Evolutionary conservation across 78 protist genomes (phyloP).

Genomic region (slime mould (Dictyostelium discoideum)): dicty_2.7 NC_007090.3:1782001-1782500

Average conservation of each 20-base stretch:
- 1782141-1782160: constrained; percentile 94
- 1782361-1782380: constrained; percentile 93
- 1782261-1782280: constrained; percentile 86
- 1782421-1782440: constrained; percentile 16
- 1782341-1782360: constrained; percentile 63
- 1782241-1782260: constrained; percentile 96
- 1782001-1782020: constrained; percentile 93
- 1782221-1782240: constrained; percentile 99
- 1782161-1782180: constrained; percentile 99
- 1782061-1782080: constrained; percentile 86
- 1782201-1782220: constrained; percentile 98
- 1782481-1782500: constrained; percentile 45
- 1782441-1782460: constrained; percentile 57
- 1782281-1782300: constrained; percentile 95
- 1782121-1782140: constrained; percentile 75
- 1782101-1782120: constrained; percentile 97
- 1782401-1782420: constrained; percentile 85
- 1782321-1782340: constrained; percentile 98
- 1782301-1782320: constrained; percentile 97
- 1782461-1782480: constrained; percentile 44
- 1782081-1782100: constrained; percentile 92
- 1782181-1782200: constrained; percentile 93
- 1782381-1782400: constrained; percentile 97
- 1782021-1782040: constrained; percentile 91
- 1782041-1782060: constrained; percentile 56